Conservation (phyloP, 345 rosid species). For the Physaria fendleri region DNA sequence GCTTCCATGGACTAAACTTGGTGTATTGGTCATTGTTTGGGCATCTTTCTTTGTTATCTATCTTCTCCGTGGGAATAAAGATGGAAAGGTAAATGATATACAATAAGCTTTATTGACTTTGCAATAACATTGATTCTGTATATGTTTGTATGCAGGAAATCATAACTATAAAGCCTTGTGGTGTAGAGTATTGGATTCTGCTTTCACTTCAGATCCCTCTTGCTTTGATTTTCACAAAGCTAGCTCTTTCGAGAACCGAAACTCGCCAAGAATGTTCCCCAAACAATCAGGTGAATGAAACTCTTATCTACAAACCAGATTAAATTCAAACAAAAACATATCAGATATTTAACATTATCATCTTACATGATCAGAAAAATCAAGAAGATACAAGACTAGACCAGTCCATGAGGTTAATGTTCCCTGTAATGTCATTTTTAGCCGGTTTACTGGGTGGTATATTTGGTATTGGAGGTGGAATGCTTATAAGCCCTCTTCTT, state of each 20-base stretch:
- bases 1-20: slow-evolving; percentile 69
- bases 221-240: slow-evolving; percentile 56
- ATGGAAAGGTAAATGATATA: slow-evolving; percentile 44
- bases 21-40: slow-evolving; percentile 62
- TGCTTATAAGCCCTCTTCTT: slow-evolving; percentile 90
- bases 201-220: slow-evolving; percentile 75
- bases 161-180: slow-evolving; percentile 51
- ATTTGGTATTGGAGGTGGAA: slow-evolving; percentile 91
- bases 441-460: slow-evolving; percentile 80
- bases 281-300: slow-evolving; percentile 7
- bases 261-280: slow-evolving; percentile 17
- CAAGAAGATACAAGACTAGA: slow-evolving; percentile 22
- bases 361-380: slow-evolving; percentile 22
- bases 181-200: slow-evolving; percentile 60
- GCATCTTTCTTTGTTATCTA: slow-evolving; percentile 57
- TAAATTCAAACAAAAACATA: neutral
- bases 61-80: slow-evolving; percentile 63
- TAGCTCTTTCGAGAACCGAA: slow-evolving; percentile 40
- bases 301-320: neutral
- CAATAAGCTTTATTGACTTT: neutral
- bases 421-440: slow-evolving; percentile 63
- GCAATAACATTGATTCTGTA: neutral
- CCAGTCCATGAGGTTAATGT: slow-evolving; percentile 19
- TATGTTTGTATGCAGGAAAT: slow-evolving; percentile 44
- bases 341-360: neutral